phyloP scores from a whole-genome alignment of 2,329 filamentous ascomycete species.

The Aspergillus latus region DNA sequence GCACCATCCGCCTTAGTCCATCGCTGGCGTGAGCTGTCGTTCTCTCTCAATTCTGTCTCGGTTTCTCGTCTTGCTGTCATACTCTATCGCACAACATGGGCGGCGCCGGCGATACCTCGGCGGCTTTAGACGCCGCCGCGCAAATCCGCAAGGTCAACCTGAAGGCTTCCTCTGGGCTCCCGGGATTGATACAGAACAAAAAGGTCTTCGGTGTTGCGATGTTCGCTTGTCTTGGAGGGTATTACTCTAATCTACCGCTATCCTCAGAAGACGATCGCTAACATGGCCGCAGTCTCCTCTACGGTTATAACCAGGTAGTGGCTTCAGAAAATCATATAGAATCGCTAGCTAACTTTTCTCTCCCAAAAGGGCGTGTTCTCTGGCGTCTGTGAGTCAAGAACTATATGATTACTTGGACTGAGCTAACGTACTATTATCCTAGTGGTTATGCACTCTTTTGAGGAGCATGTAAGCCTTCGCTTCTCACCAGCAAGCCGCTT shows the following conservation, averaged over 20 bases:
- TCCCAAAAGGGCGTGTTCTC: neutral
- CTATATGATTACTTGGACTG: neutral
- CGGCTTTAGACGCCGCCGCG: constrained; percentile 49
- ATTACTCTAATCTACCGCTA: neutral
- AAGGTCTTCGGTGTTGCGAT: constrained; percentile 61
- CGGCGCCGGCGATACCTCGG: constrained; percentile 16
- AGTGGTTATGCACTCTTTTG: neutral
- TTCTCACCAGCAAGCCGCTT: neutral
- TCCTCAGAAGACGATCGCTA: neutral
- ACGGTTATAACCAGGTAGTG: constrained; percentile 30
- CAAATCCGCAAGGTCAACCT: constrained; percentile 54
- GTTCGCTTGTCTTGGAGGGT: constrained; percentile 63
- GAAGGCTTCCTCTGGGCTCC: constrained; percentile 55
- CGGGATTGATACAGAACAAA: constrained; percentile 59
- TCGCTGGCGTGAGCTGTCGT: neutral
- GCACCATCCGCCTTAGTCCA: neutral
- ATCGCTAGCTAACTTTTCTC: neutral
- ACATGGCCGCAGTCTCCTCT: constrained; percentile 38
- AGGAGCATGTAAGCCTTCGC: neutral
- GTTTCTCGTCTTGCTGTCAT: neutral
- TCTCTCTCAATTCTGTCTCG: neutral
- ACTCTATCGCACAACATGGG: constrained; percentile 10
- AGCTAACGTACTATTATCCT: neutral
- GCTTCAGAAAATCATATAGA: neutral
- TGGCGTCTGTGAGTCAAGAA: neutral